Percentiles rank a stretch among this genome's conserved stretches.
Evolutionary conservation across 2,329 filamentous ascomycete genomes (phyloP).

Genomic region (Talaromyces sp.): DNA sequence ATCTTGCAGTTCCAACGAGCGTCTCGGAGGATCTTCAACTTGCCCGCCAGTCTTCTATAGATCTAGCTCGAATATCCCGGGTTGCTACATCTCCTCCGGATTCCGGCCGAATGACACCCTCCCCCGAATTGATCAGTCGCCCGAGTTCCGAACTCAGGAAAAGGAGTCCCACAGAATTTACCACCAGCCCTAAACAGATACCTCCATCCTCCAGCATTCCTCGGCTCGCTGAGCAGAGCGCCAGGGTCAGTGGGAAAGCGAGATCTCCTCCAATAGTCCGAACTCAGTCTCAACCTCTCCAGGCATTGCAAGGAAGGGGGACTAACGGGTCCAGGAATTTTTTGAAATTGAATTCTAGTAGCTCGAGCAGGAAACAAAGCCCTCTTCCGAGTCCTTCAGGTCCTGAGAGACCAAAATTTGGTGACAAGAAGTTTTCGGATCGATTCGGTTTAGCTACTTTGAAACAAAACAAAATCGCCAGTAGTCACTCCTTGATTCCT

Average conservation of each 20-base stretch:
- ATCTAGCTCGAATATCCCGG: constrained; percentile 12
- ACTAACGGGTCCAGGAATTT: constrained; percentile 23
- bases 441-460: constrained; percentile 64
- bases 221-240: constrained; percentile 35
- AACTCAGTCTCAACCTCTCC: constrained; percentile 51
- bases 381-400: constrained; percentile 24
- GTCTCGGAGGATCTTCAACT: constrained; percentile 25
- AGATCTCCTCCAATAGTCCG: constrained; percentile 49
- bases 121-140: constrained; percentile 18
- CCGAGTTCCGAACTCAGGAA: constrained; percentile 18
- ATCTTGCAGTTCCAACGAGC: constrained; percentile 50
- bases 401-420: constrained; percentile 35
- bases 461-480: constrained; percentile 53
- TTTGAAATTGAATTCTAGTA: constrained; percentile 24
- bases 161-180: constrained; percentile 9
- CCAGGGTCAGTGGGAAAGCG: constrained; percentile 35
- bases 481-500: constrained; percentile 72
- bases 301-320: constrained; percentile 31
- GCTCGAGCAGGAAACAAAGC: constrained; percentile 21
- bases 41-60: constrained; percentile 15
- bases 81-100: constrained; percentile 14
- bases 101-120: constrained; percentile 14
- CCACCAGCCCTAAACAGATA: constrained; percentile 24
- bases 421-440: constrained; percentile 75
- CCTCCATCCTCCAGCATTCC: constrained; percentile 39